These are phyloP conservation scores for Trichoderma koningii DNA, from an alignment of 2,329 filamentous ascomycete genomes.

Conservation along the genomic window DNA sequence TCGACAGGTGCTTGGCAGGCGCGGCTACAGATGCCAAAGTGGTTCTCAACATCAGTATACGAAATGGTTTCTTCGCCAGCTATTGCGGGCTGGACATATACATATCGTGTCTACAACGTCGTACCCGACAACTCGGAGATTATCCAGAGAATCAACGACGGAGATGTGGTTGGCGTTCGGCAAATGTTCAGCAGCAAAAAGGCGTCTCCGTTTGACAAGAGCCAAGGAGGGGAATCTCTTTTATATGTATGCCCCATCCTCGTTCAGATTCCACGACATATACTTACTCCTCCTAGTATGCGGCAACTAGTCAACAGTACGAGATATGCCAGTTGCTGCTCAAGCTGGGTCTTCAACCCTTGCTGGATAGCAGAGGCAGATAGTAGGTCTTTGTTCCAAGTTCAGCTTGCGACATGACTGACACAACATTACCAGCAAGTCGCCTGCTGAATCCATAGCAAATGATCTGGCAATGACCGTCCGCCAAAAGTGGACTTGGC, in stretches of 20 bases:
- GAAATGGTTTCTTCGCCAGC: conserved; percentile 30
- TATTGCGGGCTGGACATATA: conserved; percentile 31
- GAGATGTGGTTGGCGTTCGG: conserved; percentile 31
- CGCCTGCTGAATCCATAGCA: not conserved
- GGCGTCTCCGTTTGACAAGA: conserved; percentile 35
- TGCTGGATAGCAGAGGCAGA: conserved; percentile 16
- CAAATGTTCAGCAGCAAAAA: conserved; percentile 30
- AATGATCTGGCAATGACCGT: not conserved
- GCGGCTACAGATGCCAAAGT: conserved; percentile 32
- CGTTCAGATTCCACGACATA: no score
- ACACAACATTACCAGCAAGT: no score
- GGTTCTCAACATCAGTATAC: conserved; percentile 31
- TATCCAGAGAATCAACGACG: conserved; percentile 17
- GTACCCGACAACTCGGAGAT: conserved; percentile 29
- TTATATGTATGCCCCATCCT: no score
- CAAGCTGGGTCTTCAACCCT: conserved; percentile 27
- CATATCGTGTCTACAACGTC: conserved; percentile 33
- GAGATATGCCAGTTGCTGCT: conserved; percentile 31
- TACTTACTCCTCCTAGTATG: conserved; percentile 29
- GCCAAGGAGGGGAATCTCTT: conserved; percentile 20
- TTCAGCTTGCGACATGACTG: no score
- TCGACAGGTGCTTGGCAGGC: conserved; percentile 32
- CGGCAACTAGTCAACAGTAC: not conserved
- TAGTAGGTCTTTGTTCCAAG: no score
- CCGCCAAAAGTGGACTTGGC: not conserved